Evolutionary conservation across 1,284 basidiomycete species (phyloP), one percentile per base, ranked within the genome.

Genomic region (Sporisorium exsertum): DNA sequence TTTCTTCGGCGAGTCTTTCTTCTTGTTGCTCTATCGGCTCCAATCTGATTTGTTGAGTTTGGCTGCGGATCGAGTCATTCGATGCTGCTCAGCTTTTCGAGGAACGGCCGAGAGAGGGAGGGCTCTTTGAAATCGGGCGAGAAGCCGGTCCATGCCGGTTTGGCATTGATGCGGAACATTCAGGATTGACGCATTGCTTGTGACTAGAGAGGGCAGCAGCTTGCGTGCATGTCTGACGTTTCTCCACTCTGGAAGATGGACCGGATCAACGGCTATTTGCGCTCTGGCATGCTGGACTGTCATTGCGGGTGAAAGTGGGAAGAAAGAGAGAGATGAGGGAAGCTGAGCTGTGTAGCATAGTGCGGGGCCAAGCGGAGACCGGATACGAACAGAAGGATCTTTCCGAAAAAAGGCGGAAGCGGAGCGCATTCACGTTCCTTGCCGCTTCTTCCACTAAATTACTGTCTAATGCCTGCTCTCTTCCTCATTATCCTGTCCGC

Each of bases 1-100:
- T 43, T 62, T 65, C 59, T 58, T 65, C 63, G 68, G 68, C 40
- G 43, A 62, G 58, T 46, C 58, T 71, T 65, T 64, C 49, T 56
- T 20, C 18, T 53, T 32, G 26, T 10, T 27, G 29, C 29, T 40
- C 43, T 51, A 60, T 70, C 67, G 60, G 42, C 20, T 22, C 46
- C 37, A 26, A 58, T 43, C 27, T 57, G 42, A 59, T 64, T 58
- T 65, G 64, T 61, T 72, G 59, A 53, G 46, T 29, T 35, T 27
- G 10, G 47, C 63, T 63, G 63, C 64, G 58, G 54, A 50, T 64
- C 61, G 61, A 60, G 57, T 64, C 67, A 57, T 24, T 61, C 24
- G 22, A 24, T 20, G 16, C n/a, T n/a, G n/a, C n/a, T n/a, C n/a
- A n/a, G n/a, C n/a, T n/a, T n/a, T 10, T 29, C 10, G 1, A 8